phyloP scores from a whole-genome alignment of 2,329 filamentous ascomycete genomes.

The Aureobasidium uvarum region DNA sequence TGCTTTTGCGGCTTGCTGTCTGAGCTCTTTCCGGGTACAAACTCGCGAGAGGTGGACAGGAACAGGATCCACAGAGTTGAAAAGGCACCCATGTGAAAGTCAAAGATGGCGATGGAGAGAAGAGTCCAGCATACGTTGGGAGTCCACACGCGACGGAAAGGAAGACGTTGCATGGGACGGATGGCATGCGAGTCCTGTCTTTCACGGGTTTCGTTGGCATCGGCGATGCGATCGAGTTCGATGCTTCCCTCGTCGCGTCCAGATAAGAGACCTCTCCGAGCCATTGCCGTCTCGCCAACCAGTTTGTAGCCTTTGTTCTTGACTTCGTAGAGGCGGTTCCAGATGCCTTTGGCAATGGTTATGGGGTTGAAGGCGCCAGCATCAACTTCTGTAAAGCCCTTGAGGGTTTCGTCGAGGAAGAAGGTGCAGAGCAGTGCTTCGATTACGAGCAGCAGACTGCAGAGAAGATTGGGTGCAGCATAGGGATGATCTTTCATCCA shows the following conservation, averaged over 20 bases:
- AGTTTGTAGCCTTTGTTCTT: constrained; percentile 36
- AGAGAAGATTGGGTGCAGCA: constrained; percentile 62
- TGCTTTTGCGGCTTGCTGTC: constrained; percentile 38
- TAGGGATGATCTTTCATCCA: constrained; percentile 65
- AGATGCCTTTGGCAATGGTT: constrained; percentile 29
- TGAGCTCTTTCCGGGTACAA: constrained; percentile 39
- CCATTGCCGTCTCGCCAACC: constrained; percentile 32
- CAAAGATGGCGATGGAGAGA: constrained; percentile 64
- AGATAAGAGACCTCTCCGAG: constrained; percentile 38
- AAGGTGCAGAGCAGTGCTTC: constrained; percentile 57
- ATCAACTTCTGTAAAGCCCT: constrained; percentile 32
- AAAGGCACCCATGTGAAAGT: constrained; percentile 71
- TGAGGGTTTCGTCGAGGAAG: constrained; percentile 57
- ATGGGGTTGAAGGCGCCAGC: constrained; percentile 33
- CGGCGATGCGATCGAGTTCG: constrained; percentile 37
- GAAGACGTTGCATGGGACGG: constrained; percentile 44
- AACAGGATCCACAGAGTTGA: constrained; percentile 75
- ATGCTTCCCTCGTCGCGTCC: constrained; percentile 35
- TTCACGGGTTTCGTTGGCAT: constrained; percentile 36
- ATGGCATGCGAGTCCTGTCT: constrained; percentile 26
- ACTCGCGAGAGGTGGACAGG: constrained; percentile 64
- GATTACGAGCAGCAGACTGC: constrained; percentile 55
- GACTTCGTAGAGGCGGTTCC: constrained; percentile 30
- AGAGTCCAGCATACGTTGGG: constrained; percentile 58
- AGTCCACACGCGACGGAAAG: constrained; percentile 54